Evolutionary conservation across 257 asterid genomes (phyloP).

Genomic region (Agastache rugosa): DNA sequence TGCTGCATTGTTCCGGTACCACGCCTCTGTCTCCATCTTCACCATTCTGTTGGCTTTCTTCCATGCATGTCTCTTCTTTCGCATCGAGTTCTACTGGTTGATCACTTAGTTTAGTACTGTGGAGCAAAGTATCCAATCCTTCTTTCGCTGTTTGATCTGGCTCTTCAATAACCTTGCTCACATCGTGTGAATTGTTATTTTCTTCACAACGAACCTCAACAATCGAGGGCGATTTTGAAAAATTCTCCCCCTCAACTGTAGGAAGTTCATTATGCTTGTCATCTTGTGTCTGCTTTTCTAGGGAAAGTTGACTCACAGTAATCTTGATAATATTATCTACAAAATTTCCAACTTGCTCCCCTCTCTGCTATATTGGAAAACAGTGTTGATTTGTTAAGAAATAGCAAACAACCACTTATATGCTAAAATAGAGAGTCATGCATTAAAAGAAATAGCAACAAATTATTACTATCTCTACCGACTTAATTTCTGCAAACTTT

Average conservation of each 20-base stretch:
- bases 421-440: background rate
- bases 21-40: constrained; percentile 18
- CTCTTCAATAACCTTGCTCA: constrained; percentile 34
- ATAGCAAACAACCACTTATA: background rate
- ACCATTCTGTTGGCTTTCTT: constrained; percentile 27
- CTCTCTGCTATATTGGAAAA: constrained; percentile 41
- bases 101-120: background rate
- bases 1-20: background rate
- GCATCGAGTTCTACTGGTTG: too few species aligned
- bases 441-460: background rate
- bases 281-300: constrained; percentile 34
- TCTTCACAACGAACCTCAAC: constrained; percentile 37
- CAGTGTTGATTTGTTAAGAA: background rate
- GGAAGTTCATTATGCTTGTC: constrained; percentile 35
- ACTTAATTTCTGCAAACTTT: background rate
- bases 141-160: constrained; percentile 17
- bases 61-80: constrained; percentile 19
- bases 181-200: constrained; percentile 23
- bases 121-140: constrained; percentile 11
- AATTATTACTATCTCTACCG: background rate
- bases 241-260: constrained; percentile 43
- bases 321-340: constrained; percentile 38
- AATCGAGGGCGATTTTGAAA: constrained; percentile 42
- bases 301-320: constrained; percentile 27
- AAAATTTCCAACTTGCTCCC: constrained; percentile 35